phyloP scores from a whole-genome alignment of 2,329 filamentous ascomycete genomes.

The Grosmannia huntii region DNA sequence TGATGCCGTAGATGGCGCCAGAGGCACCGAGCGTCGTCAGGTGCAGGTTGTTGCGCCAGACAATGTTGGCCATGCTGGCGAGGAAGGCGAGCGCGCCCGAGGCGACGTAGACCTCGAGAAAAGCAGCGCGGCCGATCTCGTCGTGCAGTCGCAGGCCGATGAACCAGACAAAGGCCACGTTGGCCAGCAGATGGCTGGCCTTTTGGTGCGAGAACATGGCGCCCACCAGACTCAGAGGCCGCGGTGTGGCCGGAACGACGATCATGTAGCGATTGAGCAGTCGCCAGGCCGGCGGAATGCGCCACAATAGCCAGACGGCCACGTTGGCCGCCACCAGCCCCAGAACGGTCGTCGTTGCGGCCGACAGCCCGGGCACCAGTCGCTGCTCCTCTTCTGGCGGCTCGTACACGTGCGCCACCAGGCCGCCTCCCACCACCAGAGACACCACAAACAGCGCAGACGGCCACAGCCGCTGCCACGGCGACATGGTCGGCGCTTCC shows the following conservation, averaged over 20 bases:
- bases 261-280: conserved; percentile 58
- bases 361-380: conserved; percentile 27
- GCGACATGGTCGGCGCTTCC: conserved; percentile 36
- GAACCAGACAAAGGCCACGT: conserved; percentile 54
- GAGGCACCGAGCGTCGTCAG: conserved; percentile 54
- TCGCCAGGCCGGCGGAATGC: conserved; percentile 50
- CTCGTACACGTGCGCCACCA: conserved; percentile 21
- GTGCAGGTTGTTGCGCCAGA: conserved; percentile 30
- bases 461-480: conserved; percentile 43
- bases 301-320: conserved; percentile 45
- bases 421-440: conserved; percentile 29
- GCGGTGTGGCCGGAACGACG: conserved; percentile 50
- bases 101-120: conserved; percentile 53
- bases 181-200: conserved; percentile 45
- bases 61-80: conserved; percentile 38
- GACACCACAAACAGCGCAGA: conserved; percentile 35
- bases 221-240: conserved; percentile 46
- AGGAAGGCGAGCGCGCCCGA: conserved; percentile 47
- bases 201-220: conserved; percentile 58
- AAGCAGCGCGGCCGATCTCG: conserved; percentile 54
- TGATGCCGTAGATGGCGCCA: conserved; percentile 48
- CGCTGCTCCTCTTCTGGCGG: background rate
- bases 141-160: conserved; percentile 57
- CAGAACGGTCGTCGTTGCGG: conserved; percentile 51
- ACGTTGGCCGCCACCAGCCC: conserved; percentile 48